A percentile compares a stretch with the other conserved stretches of the same genome.
phyloP scores from a whole-genome alignment of 139 green algal species.

The Tetradesmus obliquus region DNA sequence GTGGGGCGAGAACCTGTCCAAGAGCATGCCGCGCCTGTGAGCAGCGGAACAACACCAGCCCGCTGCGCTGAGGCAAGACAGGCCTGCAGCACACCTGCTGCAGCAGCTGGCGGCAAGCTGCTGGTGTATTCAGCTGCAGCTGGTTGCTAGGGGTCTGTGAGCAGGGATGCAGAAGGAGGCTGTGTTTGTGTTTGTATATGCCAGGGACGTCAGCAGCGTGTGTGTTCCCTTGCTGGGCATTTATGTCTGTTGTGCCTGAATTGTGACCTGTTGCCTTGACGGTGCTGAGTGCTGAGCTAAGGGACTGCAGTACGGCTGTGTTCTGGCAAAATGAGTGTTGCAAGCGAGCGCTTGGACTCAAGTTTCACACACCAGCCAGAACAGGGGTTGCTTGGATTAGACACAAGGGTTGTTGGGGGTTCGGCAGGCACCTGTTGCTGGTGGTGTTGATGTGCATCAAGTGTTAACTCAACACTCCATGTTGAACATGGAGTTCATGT shows the following conservation, averaged over 20 bases:
- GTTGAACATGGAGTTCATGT: too few relatives aligned
- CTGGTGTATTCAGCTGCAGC: not conserved
- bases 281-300: not conserved
- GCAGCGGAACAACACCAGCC: not conserved
- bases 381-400: too few relatives aligned
- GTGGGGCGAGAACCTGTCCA: conserved; percentile 34
- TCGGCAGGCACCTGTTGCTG: too few relatives aligned
- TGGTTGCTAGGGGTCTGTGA: not conserved
- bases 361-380: too few relatives aligned
- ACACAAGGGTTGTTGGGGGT: too few relatives aligned
- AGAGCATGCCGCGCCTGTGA: conserved; percentile 34
- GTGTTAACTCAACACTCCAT: too few relatives aligned
- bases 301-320: too few relatives aligned
- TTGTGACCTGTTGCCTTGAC: not conserved
- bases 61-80: not conserved
- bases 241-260: not conserved
- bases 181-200: not conserved
- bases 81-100: not conserved
- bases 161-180: not conserved
- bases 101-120: not conserved
- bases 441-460: too few relatives aligned
- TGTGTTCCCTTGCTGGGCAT: not conserved
- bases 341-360: too few relatives aligned
- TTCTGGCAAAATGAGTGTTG: too few relatives aligned
- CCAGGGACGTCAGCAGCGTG: not conserved